Evolutionary conservation across 768 basidiomycete genomes (phyloP).

Genomic region (Russula earlei): DNA sequence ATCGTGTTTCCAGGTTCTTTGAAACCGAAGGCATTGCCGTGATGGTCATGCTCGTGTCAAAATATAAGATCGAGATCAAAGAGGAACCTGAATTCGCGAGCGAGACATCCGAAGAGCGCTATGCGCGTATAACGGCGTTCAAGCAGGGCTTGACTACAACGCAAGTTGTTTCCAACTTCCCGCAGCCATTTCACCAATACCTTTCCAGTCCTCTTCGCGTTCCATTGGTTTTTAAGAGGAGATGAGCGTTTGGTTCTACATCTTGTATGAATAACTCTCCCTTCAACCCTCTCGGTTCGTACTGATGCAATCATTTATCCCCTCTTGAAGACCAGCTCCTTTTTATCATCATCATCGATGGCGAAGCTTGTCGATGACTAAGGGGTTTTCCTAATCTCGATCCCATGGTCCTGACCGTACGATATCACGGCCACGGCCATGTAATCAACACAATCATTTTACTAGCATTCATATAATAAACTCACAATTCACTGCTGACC

Average conservation of each 20-base stretch:
- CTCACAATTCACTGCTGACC: neutral
- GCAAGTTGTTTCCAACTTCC: neutral
- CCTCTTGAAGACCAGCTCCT: no score
- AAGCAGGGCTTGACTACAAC: neutral
- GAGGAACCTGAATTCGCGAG: slow-evolving; percentile 38
- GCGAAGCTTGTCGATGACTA: no score
- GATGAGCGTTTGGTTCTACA: neutral
- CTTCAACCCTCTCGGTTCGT: no score
- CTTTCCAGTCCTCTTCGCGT: neutral
- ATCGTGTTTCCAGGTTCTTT: slow-evolving; percentile 30
- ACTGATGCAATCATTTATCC: no score
- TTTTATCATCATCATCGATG: no score
- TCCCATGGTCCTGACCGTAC: no score
- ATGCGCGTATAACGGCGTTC: slow-evolving; percentile 18
- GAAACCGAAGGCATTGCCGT: slow-evolving; percentile 42
- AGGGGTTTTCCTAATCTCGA: no score
- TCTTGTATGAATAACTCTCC: no score
- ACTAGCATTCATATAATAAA: no score
- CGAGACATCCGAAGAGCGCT: slow-evolving; percentile 38
- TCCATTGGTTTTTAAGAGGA: slow-evolving; percentile 1
- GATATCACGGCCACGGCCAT: no score
- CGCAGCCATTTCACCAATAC: neutral
- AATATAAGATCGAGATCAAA: slow-evolving; percentile 39
- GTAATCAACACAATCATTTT: no score
- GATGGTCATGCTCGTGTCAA: slow-evolving; percentile 36